These are phyloP conservation scores for Aspergillus homomorphus DNA, from an alignment of 495 filamentous ascomycete genomes.

Conservation along the genomic window DNA sequence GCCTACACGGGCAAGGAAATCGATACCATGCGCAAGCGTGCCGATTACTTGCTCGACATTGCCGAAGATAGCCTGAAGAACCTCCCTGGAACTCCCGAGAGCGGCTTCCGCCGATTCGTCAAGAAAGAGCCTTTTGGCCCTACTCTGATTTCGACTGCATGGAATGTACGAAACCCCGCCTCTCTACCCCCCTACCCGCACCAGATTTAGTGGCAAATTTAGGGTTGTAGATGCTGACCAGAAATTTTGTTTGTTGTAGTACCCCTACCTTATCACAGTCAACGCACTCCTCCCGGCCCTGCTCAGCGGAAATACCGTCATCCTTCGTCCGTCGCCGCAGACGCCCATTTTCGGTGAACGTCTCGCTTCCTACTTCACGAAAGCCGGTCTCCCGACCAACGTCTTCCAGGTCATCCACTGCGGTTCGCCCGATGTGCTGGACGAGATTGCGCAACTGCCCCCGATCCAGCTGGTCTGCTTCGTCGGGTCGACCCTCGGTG, in stretches of 20 bases:
- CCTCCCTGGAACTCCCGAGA: constrained; percentile 75
- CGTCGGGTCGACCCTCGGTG: constrained; percentile 86
- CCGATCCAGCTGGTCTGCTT: constrained; percentile 79
- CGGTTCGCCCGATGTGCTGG: constrained; percentile 68
- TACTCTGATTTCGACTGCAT: constrained; percentile 82
- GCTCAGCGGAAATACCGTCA: constrained; percentile 81
- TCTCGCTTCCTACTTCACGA: constrained; percentile 67
- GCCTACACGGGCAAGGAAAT: constrained; percentile 81
- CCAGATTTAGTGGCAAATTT: not conserved
- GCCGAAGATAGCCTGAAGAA: constrained; percentile 60
- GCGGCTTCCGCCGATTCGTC: constrained; percentile 85
- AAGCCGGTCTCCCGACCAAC: constrained; percentile 75
- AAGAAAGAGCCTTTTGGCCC: constrained; percentile 82
- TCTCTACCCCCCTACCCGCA: constrained; percentile 8
- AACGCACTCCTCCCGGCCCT: constrained; percentile 88
- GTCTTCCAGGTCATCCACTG: constrained; percentile 88
- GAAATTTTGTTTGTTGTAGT: constrained; percentile 48
- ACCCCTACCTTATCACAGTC: constrained; percentile 88
- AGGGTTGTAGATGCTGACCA: constrained; percentile 5
- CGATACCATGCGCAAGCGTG: constrained; percentile 75
- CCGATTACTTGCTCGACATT: constrained; percentile 79
- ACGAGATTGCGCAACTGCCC: constrained; percentile 70
- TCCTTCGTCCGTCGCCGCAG: constrained; percentile 90
- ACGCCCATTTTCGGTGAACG: constrained; percentile 87
- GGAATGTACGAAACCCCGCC: constrained; percentile 77